Evolutionary conservation across 2,329 filamentous ascomycete genomes (phyloP), one percentile per base, ranked within the genome.

Genomic region (Chrysoporthe deuterocubensis): DNA sequence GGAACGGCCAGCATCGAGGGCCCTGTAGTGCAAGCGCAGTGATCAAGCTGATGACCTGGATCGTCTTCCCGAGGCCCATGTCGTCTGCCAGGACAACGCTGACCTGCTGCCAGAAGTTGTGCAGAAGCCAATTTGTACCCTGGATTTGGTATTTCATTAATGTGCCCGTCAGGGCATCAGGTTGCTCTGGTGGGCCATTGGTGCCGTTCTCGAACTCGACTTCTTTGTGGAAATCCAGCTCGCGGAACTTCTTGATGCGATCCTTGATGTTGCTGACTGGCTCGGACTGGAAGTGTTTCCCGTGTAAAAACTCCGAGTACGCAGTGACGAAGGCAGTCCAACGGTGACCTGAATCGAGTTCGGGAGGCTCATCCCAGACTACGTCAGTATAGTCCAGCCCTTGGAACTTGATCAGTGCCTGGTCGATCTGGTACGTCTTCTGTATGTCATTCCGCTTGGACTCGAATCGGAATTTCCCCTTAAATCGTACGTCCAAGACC

Each of bases 31-130:
- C 84, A 48, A 98, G 80, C 0, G 90, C 89, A 1, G 92, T 89
- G 69, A 98, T 85, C 70, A 97, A 87, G 2, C 90, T 88, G 69
- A 98, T 92, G 64, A 97, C 89, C 76, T 99, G 96, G 43, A 99
- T 93, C 0, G 96, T 99, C 81, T 99, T 99, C 43, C 96, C 96
- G 1, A 99, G 87, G 52, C 96, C 96, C 96, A 99, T 99, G 76
- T 99, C 96, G 75, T 99, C 96, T 0, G 96, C 96, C 7, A 98
- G 86, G 68, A 98, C 95, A 40, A 94, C 92, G 74, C 96, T 98
- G 75, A 92, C 90, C 72, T 90, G 85, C 62, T 87, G 84, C 74
- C 94, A 92, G 83, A 93, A 98, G 75, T 96, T 96, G 77, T 92
- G 94, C 68, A 97, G 90, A 2, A 99, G 86, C 94, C 96, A 99